Conservation (phyloP, 2,329 filamentous ascomycete genomes). For the Parascedosporium putredinis region DNA sequence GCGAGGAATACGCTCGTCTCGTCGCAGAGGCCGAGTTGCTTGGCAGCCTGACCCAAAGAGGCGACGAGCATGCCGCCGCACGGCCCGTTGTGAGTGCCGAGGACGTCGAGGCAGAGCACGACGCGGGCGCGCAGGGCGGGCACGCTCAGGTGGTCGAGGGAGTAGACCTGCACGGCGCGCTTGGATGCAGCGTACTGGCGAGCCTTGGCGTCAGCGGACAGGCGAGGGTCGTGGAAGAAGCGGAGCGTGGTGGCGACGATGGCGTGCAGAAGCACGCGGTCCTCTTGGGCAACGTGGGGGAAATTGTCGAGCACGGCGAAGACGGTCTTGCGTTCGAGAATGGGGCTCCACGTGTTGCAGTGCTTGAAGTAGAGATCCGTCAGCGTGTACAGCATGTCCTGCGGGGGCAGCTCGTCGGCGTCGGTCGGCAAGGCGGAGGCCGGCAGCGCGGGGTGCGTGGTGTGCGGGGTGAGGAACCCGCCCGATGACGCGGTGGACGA, state of each 20-base stretch:
- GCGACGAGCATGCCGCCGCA: constrained; percentile 31
- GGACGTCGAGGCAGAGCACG: constrained; percentile 29
- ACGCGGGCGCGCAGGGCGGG: constrained; percentile 28
- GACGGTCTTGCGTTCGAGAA: constrained; percentile 32
- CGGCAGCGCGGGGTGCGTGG: constrained; percentile 20
- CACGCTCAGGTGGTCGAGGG: constrained; percentile 30
- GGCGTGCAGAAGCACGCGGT: constrained; percentile 30
- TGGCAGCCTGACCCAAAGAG: constrained; percentile 26
- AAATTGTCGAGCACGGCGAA: constrained; percentile 29
- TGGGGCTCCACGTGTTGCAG: constrained; percentile 48
- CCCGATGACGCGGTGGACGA: not conserved
- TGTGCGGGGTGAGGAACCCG: constrained; percentile 4
- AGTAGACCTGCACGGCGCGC: constrained; percentile 29
- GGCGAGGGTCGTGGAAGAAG: constrained; percentile 28
- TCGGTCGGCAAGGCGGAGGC: too few relatives aligned
- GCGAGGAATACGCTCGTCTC: constrained; percentile 28
- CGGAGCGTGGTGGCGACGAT: constrained; percentile 32
- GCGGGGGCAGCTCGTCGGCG: constrained; percentile 42
- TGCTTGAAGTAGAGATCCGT: constrained; percentile 55
- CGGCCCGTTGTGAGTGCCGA: constrained; percentile 32
- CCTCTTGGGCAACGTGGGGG: constrained; percentile 26
- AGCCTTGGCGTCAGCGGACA: constrained; percentile 25
- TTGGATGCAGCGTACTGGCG: constrained; percentile 29
- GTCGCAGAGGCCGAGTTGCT: constrained; percentile 28
- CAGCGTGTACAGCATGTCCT: constrained; percentile 48